Base-by-base conservation (phyloP, 352 stramenopile genomes). In the Globisporangium perplexum region DNA sequence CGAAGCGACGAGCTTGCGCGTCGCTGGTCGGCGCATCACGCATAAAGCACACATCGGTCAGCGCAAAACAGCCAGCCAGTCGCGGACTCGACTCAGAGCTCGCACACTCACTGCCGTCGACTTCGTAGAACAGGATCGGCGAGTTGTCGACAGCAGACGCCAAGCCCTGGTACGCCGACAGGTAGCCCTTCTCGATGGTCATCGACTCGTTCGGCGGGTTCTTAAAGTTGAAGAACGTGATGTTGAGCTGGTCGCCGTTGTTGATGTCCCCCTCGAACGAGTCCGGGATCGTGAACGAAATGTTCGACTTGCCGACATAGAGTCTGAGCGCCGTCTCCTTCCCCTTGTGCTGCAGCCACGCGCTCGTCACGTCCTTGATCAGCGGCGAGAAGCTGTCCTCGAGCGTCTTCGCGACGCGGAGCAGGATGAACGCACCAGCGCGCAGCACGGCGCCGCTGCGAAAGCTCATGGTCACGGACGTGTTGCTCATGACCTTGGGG, bases 281-380 rank as follows among this genome's bases (percentile, higher is more conserved):
- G 33, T 77, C 59, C 1, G 82, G 82, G 36, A 92, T 82, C n/a
- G 65, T 82, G 51, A 92, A 90, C 22, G 79, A 89, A 38, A 92
- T 61, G 48, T 90, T 92, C 4, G 69, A 80, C 0, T 52, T 49
- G 1, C 77, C 74, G 28, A 90, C 63, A 31, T 57, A 74, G 18
- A 90, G 50, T 0, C 75, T 64, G 49, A 92, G 55, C 15, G 65
- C 63, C 18, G 83, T 53, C 1, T 68, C 47, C n/a, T 59, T 31
- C 8, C 54, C 55, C 7, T 59, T 56, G 39, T 76, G 48, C 24
- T 68, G 17, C 68, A 92, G 72, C 0, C 47, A 64, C 1, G 79
- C 78, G 23, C 68, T 68, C 3, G 55, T 67, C 0, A 92, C 68
- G 36, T 77, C 69, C 23, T n/a, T 41, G 47, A 92, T 88, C 33